A percentile compares a stretch with the other conserved stretches of the same genome.
phyloP scores from a whole-genome alignment of 176 grass and related monocot species.

The Bolboschoenus planiculmis region DNA sequence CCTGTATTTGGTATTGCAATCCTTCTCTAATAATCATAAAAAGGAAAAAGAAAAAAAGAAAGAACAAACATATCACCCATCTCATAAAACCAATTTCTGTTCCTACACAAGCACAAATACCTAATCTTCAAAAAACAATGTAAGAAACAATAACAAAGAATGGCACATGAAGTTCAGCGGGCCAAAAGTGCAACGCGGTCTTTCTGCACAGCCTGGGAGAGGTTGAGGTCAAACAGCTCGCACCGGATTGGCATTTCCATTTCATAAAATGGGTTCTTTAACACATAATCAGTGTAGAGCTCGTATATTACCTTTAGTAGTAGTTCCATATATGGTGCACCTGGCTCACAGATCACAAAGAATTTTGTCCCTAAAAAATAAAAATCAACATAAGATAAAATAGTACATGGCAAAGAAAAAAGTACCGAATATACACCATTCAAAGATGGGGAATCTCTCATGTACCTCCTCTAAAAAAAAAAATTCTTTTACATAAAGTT shows the following conservation, averaged over 20 bases:
- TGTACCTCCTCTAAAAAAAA: not conserved
- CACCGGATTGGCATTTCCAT: slow-evolving; percentile 99
- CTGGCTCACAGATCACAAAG: slow-evolving; percentile 77
- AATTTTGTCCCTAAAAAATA: slow-evolving; percentile 72
- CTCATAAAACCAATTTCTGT: slow-evolving; percentile 3
- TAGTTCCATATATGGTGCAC: slow-evolving; percentile 61
- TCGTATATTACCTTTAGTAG: slow-evolving; percentile 78
- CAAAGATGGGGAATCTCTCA: not conserved
- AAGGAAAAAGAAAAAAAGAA: not conserved
- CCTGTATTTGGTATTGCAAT: not conserved
- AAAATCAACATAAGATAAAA: not conserved
- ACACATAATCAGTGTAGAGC: slow-evolving; percentile 81
- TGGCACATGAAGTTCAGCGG: slow-evolving; percentile 36
- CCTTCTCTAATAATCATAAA: slow-evolving; percentile 3
- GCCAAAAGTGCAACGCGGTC: slow-evolving; percentile 65
- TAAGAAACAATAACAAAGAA: not conserved
- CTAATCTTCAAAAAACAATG: not conserved
- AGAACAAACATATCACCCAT: not conserved
- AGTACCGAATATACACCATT: not conserved
- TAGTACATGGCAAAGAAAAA: not conserved
- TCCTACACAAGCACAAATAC: not conserved
- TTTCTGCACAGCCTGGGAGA: slow-evolving; percentile 88
- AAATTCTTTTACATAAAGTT: not conserved
- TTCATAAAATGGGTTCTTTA: slow-evolving; percentile 98
- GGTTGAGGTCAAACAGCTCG: slow-evolving; percentile 86